Conservation (phyloP, 208 protist genomes). For the Leptomonas seymouri region DNA sequence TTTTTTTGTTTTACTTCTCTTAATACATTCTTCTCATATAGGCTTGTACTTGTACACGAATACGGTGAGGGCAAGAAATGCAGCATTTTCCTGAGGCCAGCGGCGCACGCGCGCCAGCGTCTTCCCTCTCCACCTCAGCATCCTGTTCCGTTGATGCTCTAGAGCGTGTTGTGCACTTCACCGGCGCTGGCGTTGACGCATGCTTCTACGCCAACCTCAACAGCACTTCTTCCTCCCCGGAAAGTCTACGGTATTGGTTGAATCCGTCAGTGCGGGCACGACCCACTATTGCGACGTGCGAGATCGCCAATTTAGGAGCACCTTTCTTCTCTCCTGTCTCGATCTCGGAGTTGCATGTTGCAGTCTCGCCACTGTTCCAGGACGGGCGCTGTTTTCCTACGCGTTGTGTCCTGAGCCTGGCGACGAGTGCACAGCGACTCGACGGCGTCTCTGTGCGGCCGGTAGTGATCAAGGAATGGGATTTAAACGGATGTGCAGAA, state of each 20-base stretch:
- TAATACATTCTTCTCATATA: too few relatives aligned
- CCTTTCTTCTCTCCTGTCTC: slow-evolving; percentile 40
- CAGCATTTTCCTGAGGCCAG: not conserved
- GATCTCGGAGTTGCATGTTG: slow-evolving; percentile 34
- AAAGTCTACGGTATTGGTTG: slow-evolving; percentile 36
- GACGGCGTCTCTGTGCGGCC: slow-evolving; percentile 49
- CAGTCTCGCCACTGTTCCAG: slow-evolving; percentile 32
- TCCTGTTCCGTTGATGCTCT: slow-evolving; percentile 36
- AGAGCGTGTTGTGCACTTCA: slow-evolving; percentile 35
- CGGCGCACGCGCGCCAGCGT: not conserved
- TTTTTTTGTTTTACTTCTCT: too few relatives aligned
- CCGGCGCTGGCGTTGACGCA: slow-evolving; percentile 26
- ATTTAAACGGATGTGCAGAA: not conserved
- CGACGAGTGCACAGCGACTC: slow-evolving; percentile 47
- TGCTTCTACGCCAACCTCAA: slow-evolving; percentile 26
- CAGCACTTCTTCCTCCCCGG: not conserved
- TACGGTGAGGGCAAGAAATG: not conserved
- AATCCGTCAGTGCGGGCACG: slow-evolving; percentile 44
- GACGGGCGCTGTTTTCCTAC: slow-evolving; percentile 55
- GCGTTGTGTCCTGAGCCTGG: slow-evolving; percentile 56
- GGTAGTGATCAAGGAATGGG: slow-evolving; percentile 56
- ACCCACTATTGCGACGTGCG: slow-evolving; percentile 54
- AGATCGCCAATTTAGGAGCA: slow-evolving; percentile 42
- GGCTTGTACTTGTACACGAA: slow-evolving; percentile 5
- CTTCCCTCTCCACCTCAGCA: not conserved